Conservation (phyloP, 2,329 filamentous ascomycete species). For the Colletotrichum gigasporum region DNA sequence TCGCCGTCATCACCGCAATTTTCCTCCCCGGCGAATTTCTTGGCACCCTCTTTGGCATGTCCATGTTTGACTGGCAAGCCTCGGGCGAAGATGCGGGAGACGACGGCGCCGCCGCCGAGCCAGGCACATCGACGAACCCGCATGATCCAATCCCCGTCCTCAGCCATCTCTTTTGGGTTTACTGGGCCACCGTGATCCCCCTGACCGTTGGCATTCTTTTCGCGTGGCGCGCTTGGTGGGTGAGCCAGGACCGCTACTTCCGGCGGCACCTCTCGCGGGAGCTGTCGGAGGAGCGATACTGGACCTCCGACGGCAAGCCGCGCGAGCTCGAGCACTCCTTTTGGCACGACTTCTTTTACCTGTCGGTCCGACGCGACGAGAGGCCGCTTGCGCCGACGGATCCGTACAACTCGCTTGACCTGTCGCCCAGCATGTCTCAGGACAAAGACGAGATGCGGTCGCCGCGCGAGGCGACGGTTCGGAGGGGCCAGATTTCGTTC, state of each 20-base stretch:
- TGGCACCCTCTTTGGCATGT: conserved; percentile 55
- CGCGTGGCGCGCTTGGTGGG: conserved; percentile 57
- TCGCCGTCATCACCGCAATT: conserved; percentile 58
- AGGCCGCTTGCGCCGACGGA: conserved; percentile 18
- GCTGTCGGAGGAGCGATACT: conserved; percentile 58
- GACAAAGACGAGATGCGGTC: conserved; percentile 28
- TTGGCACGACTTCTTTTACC: conserved; percentile 53
- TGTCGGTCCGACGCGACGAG: conserved; percentile 47
- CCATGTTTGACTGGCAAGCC: conserved; percentile 57
- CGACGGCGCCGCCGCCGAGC: conserved; percentile 5
- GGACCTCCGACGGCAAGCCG: conserved; percentile 54
- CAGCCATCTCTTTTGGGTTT: conserved; percentile 55
- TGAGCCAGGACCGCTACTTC: conserved; percentile 56
- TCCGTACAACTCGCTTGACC: conserved; percentile 11
- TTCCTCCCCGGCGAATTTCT: conserved; percentile 58
- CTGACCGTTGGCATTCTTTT: conserved; percentile 53
- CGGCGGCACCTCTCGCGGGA: conserved; percentile 54
- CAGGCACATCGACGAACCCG: conserved; percentile 26
- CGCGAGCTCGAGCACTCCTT: conserved; percentile 53
- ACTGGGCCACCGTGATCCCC: conserved; percentile 55
- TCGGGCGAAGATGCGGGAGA: conserved; percentile 41
- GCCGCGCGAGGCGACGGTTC: conserved; percentile 18
- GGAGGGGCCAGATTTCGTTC: conserved; percentile 25
- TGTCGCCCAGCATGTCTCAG: conserved; percentile 16
- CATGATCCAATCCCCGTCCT: conserved; percentile 43